Percentiles rank a stretch among this genome's conserved stretches.
Conservation (phyloP, 169 alveolate species). For the Perkinsus olseni region DNA sequence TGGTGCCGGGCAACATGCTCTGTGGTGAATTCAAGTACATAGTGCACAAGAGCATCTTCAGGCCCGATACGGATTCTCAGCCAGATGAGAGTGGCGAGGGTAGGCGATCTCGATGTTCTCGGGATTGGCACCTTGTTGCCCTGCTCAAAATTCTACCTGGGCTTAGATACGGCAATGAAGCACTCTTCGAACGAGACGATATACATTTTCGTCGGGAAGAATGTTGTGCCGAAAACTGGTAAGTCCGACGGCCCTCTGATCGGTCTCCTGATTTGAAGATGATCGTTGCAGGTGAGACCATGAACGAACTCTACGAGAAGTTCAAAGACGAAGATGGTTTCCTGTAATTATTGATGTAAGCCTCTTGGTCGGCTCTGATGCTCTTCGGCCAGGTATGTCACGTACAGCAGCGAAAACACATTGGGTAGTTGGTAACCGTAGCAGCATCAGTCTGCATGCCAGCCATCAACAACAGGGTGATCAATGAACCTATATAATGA, state of each 20-base stretch:
- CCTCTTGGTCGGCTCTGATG: background rate
- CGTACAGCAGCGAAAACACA: background rate
- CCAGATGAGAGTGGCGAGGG: background rate
- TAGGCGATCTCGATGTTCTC: too few species aligned
- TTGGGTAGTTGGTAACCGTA: background rate
- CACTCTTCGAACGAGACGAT: background rate
- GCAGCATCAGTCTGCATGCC: too few species aligned
- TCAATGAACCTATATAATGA: background rate
- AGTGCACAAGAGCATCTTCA: constrained; percentile 64
- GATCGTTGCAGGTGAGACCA: background rate
- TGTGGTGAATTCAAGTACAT: constrained; percentile 74
- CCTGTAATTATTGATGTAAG: background rate
- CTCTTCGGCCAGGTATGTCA: background rate
- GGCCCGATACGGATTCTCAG: constrained; percentile 23
- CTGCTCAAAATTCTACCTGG: too few species aligned
- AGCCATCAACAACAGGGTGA: background rate
- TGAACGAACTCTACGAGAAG: background rate
- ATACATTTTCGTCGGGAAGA: background rate
- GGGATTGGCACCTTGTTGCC: too few species aligned
- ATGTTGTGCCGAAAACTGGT: background rate
- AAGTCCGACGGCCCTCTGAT: background rate
- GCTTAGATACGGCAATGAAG: background rate
- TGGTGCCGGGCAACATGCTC: constrained; percentile 72
- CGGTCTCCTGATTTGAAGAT: background rate
- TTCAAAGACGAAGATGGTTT: background rate